phyloP scores from a whole-genome alignment of 2,329 filamentous ascomycete species.

The Fusarium metavorans region DNA sequence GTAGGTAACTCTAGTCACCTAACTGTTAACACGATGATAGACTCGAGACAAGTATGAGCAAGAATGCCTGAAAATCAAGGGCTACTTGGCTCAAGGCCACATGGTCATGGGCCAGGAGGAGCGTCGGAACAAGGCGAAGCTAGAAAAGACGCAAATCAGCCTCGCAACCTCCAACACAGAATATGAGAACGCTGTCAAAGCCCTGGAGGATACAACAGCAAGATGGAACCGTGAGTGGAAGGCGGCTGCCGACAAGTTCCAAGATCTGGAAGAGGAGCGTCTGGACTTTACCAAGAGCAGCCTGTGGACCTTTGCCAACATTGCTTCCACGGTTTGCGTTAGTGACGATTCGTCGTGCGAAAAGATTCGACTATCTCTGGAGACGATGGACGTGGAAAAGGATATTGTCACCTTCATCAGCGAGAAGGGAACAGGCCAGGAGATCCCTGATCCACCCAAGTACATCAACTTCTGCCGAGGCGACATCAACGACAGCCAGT shows the following conservation, averaged over 20 bases:
- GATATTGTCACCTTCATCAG: slow-evolving; percentile 92
- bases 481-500: slow-evolving; percentile 82
- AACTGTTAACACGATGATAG: slow-evolving; percentile 56
- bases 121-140: slow-evolving; percentile 97
- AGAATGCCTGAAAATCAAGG: slow-evolving; percentile 98
- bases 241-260: slow-evolving; percentile 96
- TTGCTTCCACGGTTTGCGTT: slow-evolving; percentile 96
- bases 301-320: slow-evolving; percentile 97
- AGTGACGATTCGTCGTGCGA: slow-evolving; percentile 97
- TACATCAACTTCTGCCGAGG: slow-evolving; percentile 99
- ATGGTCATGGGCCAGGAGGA: slow-evolving; percentile 99
- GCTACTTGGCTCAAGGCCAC: slow-evolving; percentile 96
- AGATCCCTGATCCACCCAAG: slow-evolving; percentile 95
- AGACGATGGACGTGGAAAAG: slow-evolving; percentile 96
- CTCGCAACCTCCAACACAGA: slow-evolving; percentile 91
- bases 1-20: neutral
- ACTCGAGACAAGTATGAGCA: slow-evolving; percentile 96
- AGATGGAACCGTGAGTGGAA: slow-evolving; percentile 99
- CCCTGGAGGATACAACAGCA: slow-evolving; percentile 92
- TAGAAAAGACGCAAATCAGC: slow-evolving; percentile 98
- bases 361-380: slow-evolving; percentile 91
- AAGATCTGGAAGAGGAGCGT: slow-evolving; percentile 96
- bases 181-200: slow-evolving; percentile 93
- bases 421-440: slow-evolving; percentile 90
- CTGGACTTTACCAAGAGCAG: slow-evolving; percentile 98